Evolutionary conservation across 2,329 filamentous ascomycete genomes (phyloP), one percentile per base, ranked within the genome.

Genomic region (Penicillium hesseltinei): DNA sequence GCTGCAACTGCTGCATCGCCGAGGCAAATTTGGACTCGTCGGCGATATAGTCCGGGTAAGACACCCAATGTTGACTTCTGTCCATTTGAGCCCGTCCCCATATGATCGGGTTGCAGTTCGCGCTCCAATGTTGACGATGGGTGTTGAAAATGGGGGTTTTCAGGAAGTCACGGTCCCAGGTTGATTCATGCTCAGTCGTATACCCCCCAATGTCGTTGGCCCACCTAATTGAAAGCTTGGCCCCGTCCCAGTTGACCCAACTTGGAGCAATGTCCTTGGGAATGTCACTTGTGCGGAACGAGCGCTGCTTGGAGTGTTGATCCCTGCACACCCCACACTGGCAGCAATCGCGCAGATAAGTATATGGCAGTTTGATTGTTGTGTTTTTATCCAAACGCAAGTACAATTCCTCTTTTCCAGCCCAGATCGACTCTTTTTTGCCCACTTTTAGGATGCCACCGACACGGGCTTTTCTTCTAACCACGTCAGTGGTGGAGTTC

Each of bases 31-130:
- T 78, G 0, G 73, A 67, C 47, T 84, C 84, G 15, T 80, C 69
- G 0, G 75, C 71, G 80, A 95, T 88, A 75, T 91, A 97, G 39
- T 87, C 84, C 0, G 84, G 69, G 73, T 89, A 96, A 53, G 85
- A 79, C 43, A 94, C 78, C 73, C 82, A 85, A 48, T 76, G 73
- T 19, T 75, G 76, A 1, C 71, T 62, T 15, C 72, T 69, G 45
- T 80, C 69, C 83, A 81, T 78, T 11, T 66, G 60, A 2, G 71
- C 61, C 17, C 71, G 71, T 58, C 76, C 69, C 69, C 75, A 80
- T 8, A 71, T 62, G 29, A 66, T 60, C 15, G 71, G 73, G 51
- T 59, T 60, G 38, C 69, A 70, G 47, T 69, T 66, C 38, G 25
- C 17, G 2, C 11, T 21, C 21, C 7, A 7, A 11, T 52, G 27